Evolutionary conservation across 75 land plant species (phyloP), one percentile per base, ranked within the genome.

Genomic region (Azolla pinnata): DNA sequence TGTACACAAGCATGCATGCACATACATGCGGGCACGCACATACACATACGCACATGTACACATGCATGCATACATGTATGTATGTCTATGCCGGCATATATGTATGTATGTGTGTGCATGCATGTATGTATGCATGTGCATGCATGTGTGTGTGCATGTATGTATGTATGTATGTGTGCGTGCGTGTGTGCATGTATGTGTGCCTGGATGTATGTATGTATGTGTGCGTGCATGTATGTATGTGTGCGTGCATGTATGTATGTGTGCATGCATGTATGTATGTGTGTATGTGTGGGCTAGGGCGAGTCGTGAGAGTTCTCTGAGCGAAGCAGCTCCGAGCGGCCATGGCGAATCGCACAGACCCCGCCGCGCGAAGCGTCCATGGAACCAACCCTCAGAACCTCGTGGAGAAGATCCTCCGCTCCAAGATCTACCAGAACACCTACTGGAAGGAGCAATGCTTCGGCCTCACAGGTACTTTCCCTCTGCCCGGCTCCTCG

Each of bases 391-490:
- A 95, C 63, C 99, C 99, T 1, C 99, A 95, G 63, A 90, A 95
- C 61, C 74, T 95, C 31, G 97, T 95, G 50, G 99, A 95, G 80
- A 95, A 90, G 69, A 95, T 95, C 21, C 31, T 95, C 57, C 75
- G 99, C 3, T 73, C 90, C 26, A 95, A 95, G 67, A 90, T 95
- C 18, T 86, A 95, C n/a, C 85, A 84, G 73, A 72, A 79, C 79
- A 77, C 91, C 1, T 95, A 83, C 74, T 95, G 99, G 99, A 95
- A 95, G 75, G 99, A 95, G 74, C 99, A 95, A 61, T 95, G 99
- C 66, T 95, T 95, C 61, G 99, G 97, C 0, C 75, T 95, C n/a
- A n/a, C n/a, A n/a, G n/a, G n/a, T n/a, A n/a, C n/a, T n/a, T n/a
- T n/a, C n/a, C n/a, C n/a, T n/a, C n/a, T n/a, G n/a, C n/a, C n/a